Evolutionary conservation across 345 rosid species (phyloP).

Genomic region (Luvunga scandens): DNA sequence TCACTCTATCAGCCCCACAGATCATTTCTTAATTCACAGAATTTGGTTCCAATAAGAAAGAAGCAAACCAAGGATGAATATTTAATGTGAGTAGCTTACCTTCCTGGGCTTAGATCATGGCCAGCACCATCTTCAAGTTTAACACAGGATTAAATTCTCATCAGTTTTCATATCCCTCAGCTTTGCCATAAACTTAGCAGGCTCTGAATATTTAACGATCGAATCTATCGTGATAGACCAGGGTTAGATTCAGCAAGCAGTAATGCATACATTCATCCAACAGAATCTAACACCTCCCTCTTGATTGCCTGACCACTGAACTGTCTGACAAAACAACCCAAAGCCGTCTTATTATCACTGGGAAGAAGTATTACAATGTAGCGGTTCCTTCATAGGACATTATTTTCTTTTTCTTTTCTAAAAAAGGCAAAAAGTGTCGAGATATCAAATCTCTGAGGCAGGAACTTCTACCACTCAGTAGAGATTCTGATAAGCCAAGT

Average conservation of each 20-base stretch:
- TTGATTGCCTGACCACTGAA: too few species aligned
- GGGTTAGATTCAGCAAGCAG: neutral
- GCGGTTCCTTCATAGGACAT: too few species aligned
- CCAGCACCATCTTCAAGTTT: conserved; percentile 96
- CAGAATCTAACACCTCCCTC: too few species aligned
- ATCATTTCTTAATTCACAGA: neutral
- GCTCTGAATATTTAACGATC: conserved; percentile 85
- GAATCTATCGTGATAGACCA: conserved; percentile 51
- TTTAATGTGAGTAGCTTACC: conserved; percentile 34
- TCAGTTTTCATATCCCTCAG: conserved; percentile 84
- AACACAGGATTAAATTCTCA: conserved; percentile 59
- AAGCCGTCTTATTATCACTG: too few species aligned
- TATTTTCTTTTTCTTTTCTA: too few species aligned
- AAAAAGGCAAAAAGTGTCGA: too few species aligned
- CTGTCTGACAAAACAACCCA: too few species aligned
- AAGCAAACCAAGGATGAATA: neutral
- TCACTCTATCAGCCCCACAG: neutral
- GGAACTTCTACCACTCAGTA: too few species aligned
- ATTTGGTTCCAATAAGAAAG: neutral
- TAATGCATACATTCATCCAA: neutral
- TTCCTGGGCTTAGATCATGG: conserved; percentile 88
- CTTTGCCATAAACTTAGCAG: conserved; percentile 86
- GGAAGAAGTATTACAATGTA: too few species aligned
- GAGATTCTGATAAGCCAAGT: neutral
- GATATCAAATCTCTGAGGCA: too few species aligned